Base-by-base conservation (phyloP, 306 rosid species). In the Sphenostylis stenocarpa region DNA sequence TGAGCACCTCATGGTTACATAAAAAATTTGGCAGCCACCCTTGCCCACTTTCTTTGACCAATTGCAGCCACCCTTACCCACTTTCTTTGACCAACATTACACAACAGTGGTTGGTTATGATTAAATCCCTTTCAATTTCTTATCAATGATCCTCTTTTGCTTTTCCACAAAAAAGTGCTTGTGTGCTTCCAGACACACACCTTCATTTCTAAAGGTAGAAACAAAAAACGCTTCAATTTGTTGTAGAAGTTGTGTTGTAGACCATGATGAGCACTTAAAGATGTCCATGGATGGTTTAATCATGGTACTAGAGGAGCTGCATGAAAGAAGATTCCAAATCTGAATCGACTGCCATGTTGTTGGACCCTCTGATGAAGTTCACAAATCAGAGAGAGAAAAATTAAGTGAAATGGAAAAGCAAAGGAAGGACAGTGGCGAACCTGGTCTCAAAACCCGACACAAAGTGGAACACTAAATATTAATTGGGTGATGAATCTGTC, bases 401-500 rank as follows among this genome's bases (percentile, higher is more conserved):
- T 17, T 28, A 24, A 21, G 12, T 21, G 0, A 56, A 56, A 56
- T 47, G 34, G 56, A 45, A 45, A 31, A 4, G 4, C 9, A 52
- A 62, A 55, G 43, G 76, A 72, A 80, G 55, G 33, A 34, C 53
- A 78, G 16, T 53, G 47, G 66, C 33, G 84, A 41, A 79, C 64
- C 72, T 80, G 62, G 67, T 80, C 75, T 71, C 62, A 76, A 65
- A 79, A 85, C 67, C 60, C 16, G 73, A 76, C 83, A 57, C 63
- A 66, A 78, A 39, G 63, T 31, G 44, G 11, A 17, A 76, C 56
- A 70, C 17, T 38, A 48, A 23, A 49, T 24, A 76, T 66, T 68
- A 75, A 83, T 80, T 74, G 84, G 64, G 36, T 65, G 83, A 85
- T 85, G 80, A 84, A 90, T 83, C 79, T 86, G 89, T 85, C 87